Percentiles rank a stretch among this genome's conserved stretches.
Evolutionary conservation across 2,329 filamentous ascomycete species (phyloP).

Genomic region (Biscogniauxia sp.): DNA sequence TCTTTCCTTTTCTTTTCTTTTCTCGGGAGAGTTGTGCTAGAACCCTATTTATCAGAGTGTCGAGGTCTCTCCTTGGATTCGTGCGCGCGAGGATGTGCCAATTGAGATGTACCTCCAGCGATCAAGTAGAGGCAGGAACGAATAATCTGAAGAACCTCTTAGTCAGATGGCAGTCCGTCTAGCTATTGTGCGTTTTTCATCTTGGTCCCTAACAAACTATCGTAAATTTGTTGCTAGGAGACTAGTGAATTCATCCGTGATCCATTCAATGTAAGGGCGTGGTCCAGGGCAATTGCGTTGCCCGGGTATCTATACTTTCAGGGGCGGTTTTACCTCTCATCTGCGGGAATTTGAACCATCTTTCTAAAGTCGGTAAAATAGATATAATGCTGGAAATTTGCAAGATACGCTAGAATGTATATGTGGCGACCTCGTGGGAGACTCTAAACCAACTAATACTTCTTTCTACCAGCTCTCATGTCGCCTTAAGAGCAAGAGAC

Average conservation of each 20-base stretch:
- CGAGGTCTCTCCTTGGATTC: not conserved
- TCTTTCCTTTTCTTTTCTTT: no score
- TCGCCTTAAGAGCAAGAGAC: no score
- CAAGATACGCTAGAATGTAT: not conserved
- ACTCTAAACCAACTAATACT: no score
- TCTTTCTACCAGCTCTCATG: no score
- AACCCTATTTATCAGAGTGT: not conserved
- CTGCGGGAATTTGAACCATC: not conserved
- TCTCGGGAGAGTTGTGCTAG: no score
- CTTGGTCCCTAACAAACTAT: not conserved
- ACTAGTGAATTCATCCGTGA: not conserved
- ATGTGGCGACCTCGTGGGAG: not conserved
- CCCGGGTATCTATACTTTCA: not conserved
- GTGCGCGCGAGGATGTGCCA: not conserved
- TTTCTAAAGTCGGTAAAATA: not conserved
- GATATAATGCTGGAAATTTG: not conserved
- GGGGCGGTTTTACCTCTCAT: not conserved
- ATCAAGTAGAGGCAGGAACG: not conserved
- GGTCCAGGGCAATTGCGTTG: not conserved
- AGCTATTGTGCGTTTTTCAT: not conserved
- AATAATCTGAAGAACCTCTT: not conserved
- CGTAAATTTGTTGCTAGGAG: not conserved
- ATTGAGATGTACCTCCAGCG: not conserved
- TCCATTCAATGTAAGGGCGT: not conserved
- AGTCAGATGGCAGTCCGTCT: no score